Evolutionary conservation across 495 filamentous ascomycete species (phyloP), one percentile per base, ranked within the genome.

Genomic region (Penicillium turbatum): DNA sequence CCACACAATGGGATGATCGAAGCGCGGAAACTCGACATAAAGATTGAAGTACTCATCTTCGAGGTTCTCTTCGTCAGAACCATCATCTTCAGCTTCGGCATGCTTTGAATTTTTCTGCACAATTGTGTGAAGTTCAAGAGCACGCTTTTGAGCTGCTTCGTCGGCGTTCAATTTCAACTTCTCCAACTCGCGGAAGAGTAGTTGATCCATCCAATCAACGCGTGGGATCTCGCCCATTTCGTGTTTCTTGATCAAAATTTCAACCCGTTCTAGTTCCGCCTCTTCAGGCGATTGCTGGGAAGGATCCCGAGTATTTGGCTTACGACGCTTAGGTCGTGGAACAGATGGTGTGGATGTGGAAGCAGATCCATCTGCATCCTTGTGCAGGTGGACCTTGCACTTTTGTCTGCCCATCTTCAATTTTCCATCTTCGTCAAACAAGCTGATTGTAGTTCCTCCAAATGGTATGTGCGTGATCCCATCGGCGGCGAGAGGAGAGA

Each of bases 1-100:
- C 76, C 93, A 99, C 31, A 97, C 90, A 34, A 99, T 84, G 3
- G 95, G 90, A 62, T 96, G 95, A 66, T 99, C 92, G 60, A 96
- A 99, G 11, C 90, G 84, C 7, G 91, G 93, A 48, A 99, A 84
- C 51, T 97, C 95, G 49, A 99, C 80, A 57, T 92, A 88, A 21
- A 99, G 79, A 36, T 79, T 79, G 61, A 90, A 95, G 52, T 78
- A 79, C 41, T 81, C 79, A 32, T 83, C 76, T 31, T 82, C 71
- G 1, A 67, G 50, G 6, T 70, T 65, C 29, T 79, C 73, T 10
- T 74, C 69, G 8, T 77, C 71, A 8, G 69, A 66, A 27, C 47
- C 56, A 35, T 73, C 68, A n/a, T 72, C 66, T 5, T 26, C 34
- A 15, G 17, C 47, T n/a, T 54, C 60, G 44, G 62, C 53, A 1